phyloP scores from a whole-genome alignment of 768 basidiomycete genomes.

The Tylopilus vinaceipallidus region DNA sequence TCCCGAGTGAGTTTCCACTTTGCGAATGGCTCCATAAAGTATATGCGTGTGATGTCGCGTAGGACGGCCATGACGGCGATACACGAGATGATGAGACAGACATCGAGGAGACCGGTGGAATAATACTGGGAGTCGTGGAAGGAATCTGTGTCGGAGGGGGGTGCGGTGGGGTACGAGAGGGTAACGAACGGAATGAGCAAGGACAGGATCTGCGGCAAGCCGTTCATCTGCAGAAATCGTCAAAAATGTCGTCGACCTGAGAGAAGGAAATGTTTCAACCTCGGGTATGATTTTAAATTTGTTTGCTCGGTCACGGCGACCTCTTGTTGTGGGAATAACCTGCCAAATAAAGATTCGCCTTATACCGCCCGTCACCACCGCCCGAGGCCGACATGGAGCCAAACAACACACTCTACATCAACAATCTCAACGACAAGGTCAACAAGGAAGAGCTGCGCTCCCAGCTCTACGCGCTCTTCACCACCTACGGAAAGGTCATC shows the following conservation, averaged over 20 bases:
- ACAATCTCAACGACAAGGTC: slow-evolving; percentile 90
- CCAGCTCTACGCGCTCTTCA: slow-evolving; percentile 87
- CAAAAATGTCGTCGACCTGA: slow-evolving; percentile 36
- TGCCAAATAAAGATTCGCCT: slow-evolving; percentile 21
- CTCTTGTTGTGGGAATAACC: slow-evolving; percentile 20
- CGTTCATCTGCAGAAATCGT: slow-evolving; percentile 38
- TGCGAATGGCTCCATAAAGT: slow-evolving; percentile 79
- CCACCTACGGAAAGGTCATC: slow-evolving; percentile 89
- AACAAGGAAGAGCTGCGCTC: slow-evolving; percentile 85
- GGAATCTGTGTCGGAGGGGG: slow-evolving; percentile 63
- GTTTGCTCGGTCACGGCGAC: slow-evolving; percentile 28
- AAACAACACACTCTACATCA: slow-evolving; percentile 85
- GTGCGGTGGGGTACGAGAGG: slow-evolving; percentile 64
- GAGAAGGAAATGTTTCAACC: slow-evolving; percentile 10
- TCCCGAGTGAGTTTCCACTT: slow-evolving; percentile 67
- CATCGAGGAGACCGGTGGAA: slow-evolving; percentile 68
- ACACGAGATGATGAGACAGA: slow-evolving; percentile 76
- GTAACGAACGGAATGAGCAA: slow-evolving; percentile 66
- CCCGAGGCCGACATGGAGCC: slow-evolving; percentile 52
- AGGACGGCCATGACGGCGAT: slow-evolving; percentile 86
- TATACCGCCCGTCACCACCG: background rate
- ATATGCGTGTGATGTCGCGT: slow-evolving; percentile 74
- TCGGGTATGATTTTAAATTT: slow-evolving; percentile 29
- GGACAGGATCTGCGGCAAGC: slow-evolving; percentile 44
- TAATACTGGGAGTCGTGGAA: slow-evolving; percentile 73